These are phyloP conservation scores for Fusarium pilosicola DNA, from an alignment of 2,329 filamentous ascomycete species.

Conservation along the genomic window DNA sequence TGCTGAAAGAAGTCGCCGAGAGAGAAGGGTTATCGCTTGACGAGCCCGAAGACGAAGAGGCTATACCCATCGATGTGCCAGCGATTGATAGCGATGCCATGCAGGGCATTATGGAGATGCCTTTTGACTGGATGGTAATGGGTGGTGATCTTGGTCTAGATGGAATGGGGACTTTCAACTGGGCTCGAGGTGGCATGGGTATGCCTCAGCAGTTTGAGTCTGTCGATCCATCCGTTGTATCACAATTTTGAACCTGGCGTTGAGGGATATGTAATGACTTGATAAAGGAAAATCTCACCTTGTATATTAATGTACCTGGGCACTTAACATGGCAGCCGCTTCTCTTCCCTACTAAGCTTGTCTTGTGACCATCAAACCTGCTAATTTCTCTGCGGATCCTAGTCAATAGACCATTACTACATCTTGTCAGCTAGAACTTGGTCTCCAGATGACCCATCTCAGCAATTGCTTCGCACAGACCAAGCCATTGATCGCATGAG, in stretches of 20 bases:
- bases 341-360: background rate
- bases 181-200: slow-evolving; percentile 13
- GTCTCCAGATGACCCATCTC: background rate
- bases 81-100: slow-evolving; percentile 22
- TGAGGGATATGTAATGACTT: background rate
- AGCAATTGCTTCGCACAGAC: background rate
- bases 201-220: slow-evolving; percentile 27
- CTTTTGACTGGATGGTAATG: slow-evolving; percentile 40
- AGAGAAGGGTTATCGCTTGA: slow-evolving; percentile 29
- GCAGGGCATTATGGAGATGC: slow-evolving; percentile 41
- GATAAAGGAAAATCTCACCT: slow-evolving; percentile 11
- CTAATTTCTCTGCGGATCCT: background rate
- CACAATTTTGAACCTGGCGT: slow-evolving; percentile 13
- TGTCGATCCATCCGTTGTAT: slow-evolving; percentile 30
- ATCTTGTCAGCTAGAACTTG: background rate
- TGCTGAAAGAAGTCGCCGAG: slow-evolving; percentile 50
- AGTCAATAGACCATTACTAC: background rate
- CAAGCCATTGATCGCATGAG: background rate
- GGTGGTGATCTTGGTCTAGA: slow-evolving; percentile 38
- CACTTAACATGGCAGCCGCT: background rate
- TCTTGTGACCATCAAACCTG: background rate
- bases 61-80: background rate
- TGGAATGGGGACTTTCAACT: slow-evolving; percentile 32
- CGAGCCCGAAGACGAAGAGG: slow-evolving; percentile 17
- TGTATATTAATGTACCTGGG: background rate